Evolutionary conservation across 352 stramenopile species (phyloP).

Genomic region (Peronospora belbahrii): DNA sequence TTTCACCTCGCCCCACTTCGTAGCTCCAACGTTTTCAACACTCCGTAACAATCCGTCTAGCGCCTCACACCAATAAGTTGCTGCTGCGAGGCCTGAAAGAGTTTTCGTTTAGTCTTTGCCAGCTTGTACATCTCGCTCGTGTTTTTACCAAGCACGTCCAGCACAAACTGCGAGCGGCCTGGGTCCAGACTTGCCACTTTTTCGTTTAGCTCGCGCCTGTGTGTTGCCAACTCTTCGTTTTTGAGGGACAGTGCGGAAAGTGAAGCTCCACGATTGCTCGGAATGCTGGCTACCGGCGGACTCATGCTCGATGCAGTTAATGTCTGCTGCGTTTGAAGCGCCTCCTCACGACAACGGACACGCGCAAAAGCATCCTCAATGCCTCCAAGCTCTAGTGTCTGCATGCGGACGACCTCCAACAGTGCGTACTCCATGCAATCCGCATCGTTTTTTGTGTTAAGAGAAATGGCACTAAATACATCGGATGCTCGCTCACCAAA

Average conservation of each 20-base stretch:
- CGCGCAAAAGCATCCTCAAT: slow-evolving; percentile 71
- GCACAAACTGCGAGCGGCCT: slow-evolving; percentile 52
- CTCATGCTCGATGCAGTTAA: slow-evolving; percentile 9
- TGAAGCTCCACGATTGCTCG: slow-evolving; percentile 15
- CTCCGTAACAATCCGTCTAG: slow-evolving; percentile 6
- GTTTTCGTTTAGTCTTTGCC: slow-evolving; percentile 53
- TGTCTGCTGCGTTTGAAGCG: slow-evolving; percentile 27
- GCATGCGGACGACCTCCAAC: slow-evolving; percentile 73
- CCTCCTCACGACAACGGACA: slow-evolving; percentile 43
- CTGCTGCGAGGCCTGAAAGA: slow-evolving; percentile 54
- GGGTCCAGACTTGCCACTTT: slow-evolving; percentile 61
- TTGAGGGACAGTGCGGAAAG: slow-evolving; percentile 33
- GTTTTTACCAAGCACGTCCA: slow-evolving; percentile 61
- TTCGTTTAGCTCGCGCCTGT: slow-evolving; percentile 40
- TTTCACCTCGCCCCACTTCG: background rate
- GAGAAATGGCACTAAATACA: slow-evolving; percentile 62
- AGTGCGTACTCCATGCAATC: slow-evolving; percentile 80
- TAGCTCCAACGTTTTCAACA: background rate
- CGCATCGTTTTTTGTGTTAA: slow-evolving; percentile 60
- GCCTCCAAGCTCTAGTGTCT: slow-evolving; percentile 61
- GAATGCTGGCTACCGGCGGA: slow-evolving; percentile 5
- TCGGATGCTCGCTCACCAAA: slow-evolving; percentile 68
- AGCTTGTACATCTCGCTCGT: slow-evolving; percentile 68
- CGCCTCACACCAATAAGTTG: slow-evolving; percentile 40
- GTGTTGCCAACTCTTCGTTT: slow-evolving; percentile 40